Base-by-base conservation (phyloP, 768 basidiomycete genomes). In the Leucocoprinus leucothites region DNA sequence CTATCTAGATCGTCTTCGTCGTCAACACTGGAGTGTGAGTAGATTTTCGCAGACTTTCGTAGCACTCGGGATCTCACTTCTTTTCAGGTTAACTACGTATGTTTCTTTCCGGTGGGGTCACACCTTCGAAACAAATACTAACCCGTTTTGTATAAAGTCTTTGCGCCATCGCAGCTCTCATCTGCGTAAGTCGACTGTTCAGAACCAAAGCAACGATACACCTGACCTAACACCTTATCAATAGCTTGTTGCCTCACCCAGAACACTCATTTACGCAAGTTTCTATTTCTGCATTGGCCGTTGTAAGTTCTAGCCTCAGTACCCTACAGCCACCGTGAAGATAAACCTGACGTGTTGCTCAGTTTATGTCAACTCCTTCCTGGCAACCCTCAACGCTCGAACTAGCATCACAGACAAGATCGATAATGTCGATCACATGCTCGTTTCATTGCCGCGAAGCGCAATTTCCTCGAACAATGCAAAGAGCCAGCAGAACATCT, bases 231-330 rank as follows among this genome's bases (percentile, higher is more conserved):
- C 21, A 8, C 22, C 42, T 18, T n/a, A 22, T 22, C 21, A 6
- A 3, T 34, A 74, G 72, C 60, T 74, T 7, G 56, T 70, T 18
- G 78, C 73, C 64, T 80, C 70, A n/a, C 69, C 62, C 3, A 41
- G 67, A 24, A 75, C 75, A 2, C 71, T 80, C 53, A 66, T 80
- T 49, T 83, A 82, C 60, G 74, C 78, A 9, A 49, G 68, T 1
- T 82, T 82, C 64, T 83, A 79, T 64, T 82, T 79, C 62, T 75
- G 72, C 60, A 72, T 81, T 54, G 79, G 82, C 6, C 72, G 79
- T 44, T 56, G 76, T 78, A 62, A 36, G 75, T 71, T 28, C 43
- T n/a, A 13, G n/a, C 26, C n/a, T n/a, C n/a, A 36, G 3, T 22
- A 6, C 8, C 18, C 40, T n/a, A n/a, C 16, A 4, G 11, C 9